Evolutionary conservation across 495 filamentous ascomycete species (phyloP), one percentile per base, ranked within the genome.

Genomic region (Umbilicaria muhlenbergii): DNA sequence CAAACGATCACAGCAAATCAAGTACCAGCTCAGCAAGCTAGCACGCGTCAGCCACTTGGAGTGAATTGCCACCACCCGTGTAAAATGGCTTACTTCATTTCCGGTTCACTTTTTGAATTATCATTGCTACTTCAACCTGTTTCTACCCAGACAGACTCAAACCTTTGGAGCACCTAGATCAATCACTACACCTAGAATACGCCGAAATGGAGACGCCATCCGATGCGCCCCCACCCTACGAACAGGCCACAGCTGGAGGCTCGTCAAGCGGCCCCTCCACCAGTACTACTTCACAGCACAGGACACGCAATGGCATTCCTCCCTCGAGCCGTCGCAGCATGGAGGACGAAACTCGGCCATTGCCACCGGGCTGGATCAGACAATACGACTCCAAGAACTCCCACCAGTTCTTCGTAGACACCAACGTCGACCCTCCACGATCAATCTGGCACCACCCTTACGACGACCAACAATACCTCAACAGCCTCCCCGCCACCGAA

Each of bases 321-420:
- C 42, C 61, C 8, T 49, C 46, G 7, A 45, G 41, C 38, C 58
- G 67, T n/a, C 61, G 68, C n/a, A 54, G 46, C 42, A 71, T 70
- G 68, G 68, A 71, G 55, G 68, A 72, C 47, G 66, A 70, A 53
- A 35, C 44, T 2, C 58, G 68, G 3, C 55, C 58, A 6, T 54
- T 70, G 2, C 67, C 68, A 0, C 32, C 45, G 32, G 63, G 64
- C 24, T 72, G 67, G 68, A 43, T 70, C 2, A 52, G 68, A 10
- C 57, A 60, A 51, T 69, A 59, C 58, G 68, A 72, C 47, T 8
- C 59, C 3, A 32, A 58, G 33, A 48, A 59, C 7, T 47, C 61
- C 11, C 68, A 71, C 47, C 68, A 72, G 42, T 72, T 64, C 61
- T 72, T 68, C 57, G 66, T 70, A 31, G 63, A 72, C 51, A 71